phyloP scores from a whole-genome alignment of 2,329 filamentous ascomycete genomes.

The Alternaria triticimaculans region DNA sequence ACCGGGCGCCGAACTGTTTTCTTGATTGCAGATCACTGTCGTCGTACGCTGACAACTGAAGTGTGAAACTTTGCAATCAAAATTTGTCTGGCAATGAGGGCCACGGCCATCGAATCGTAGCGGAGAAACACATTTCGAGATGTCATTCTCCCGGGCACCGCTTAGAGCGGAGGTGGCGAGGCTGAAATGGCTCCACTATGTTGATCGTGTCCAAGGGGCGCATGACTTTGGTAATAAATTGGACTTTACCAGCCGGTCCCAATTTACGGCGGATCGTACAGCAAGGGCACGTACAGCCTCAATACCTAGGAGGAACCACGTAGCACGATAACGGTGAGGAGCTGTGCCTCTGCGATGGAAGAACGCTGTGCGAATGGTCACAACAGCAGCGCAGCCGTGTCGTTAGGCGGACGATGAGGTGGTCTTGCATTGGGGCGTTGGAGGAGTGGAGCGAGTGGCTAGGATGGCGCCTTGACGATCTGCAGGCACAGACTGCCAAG shows the following conservation, averaged over 20 bases:
- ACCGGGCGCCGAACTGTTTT: slow-evolving; percentile 11
- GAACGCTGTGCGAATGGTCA: slow-evolving; percentile 4
- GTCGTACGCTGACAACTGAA: background rate
- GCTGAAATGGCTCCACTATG: slow-evolving; percentile 11
- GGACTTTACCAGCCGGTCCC: slow-evolving; percentile 18
- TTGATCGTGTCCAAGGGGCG: slow-evolving; percentile 16
- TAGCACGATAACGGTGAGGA: slow-evolving; percentile 9
- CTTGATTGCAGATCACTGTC: background rate
- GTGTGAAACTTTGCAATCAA: background rate
- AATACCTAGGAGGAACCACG: slow-evolving; percentile 10
- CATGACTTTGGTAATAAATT: slow-evolving; percentile 21
- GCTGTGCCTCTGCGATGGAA: background rate
- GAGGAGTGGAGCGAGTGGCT: slow-evolving; percentile 26
- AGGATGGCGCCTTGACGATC: slow-evolving; percentile 18
- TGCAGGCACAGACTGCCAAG: slow-evolving; percentile 34
- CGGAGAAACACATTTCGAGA: background rate
- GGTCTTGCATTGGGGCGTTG: slow-evolving; percentile 29
- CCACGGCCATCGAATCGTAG: background rate
- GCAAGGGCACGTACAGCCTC: slow-evolving; percentile 6
- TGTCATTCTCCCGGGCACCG: slow-evolving; percentile 5
- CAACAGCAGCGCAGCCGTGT: slow-evolving; percentile 22
- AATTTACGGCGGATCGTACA: slow-evolving; percentile 13
- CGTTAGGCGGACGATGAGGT: slow-evolving; percentile 28
- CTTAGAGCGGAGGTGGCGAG: slow-evolving; percentile 10
- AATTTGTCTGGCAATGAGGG: background rate